A percentile compares a stretch with the other conserved stretches of the same genome.
Conservation (phyloP, 2,329 filamentous ascomycete species). For the Fusarium phyllophilum region DNA sequence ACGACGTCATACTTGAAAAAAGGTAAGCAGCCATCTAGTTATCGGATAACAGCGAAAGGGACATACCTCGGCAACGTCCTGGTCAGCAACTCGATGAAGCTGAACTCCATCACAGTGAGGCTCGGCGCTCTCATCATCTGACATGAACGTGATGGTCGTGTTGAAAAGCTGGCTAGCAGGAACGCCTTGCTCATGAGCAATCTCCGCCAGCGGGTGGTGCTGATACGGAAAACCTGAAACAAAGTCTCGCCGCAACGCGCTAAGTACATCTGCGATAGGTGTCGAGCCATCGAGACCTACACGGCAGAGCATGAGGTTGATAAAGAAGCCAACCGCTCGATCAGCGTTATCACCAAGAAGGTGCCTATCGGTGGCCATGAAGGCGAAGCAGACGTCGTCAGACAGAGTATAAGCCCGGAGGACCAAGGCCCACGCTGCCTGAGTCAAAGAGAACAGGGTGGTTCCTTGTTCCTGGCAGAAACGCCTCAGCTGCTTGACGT, state of each 20-base stretch:
- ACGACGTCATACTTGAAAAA: not conserved
- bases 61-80: not conserved
- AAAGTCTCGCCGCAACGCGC: constrained; percentile 1
- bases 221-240: constrained; percentile 12
- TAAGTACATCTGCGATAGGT: not conserved
- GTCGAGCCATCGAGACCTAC: not conserved
- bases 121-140: not conserved
- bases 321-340: constrained; percentile 12
- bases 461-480: constrained; percentile 7
- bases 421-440: constrained; percentile 4
- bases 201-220: constrained; percentile 11
- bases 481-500: not conserved
- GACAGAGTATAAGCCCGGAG: not conserved
- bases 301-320: not conserved
- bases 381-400: constrained; percentile 9
- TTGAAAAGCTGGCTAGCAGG: constrained; percentile 19
- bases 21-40: not conserved
- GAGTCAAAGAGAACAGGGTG: not conserved
- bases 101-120: not conserved
- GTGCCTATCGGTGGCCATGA: constrained; percentile 13
- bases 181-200: constrained; percentile 12
- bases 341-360: constrained; percentile 3
- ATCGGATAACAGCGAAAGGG: not conserved
- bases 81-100: not conserved
- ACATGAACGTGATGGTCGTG: constrained; percentile 12